These are phyloP conservation scores for Globisporangium radiosum DNA, from an alignment of 352 stramenopile genomes.

Conservation along the genomic window DNA sequence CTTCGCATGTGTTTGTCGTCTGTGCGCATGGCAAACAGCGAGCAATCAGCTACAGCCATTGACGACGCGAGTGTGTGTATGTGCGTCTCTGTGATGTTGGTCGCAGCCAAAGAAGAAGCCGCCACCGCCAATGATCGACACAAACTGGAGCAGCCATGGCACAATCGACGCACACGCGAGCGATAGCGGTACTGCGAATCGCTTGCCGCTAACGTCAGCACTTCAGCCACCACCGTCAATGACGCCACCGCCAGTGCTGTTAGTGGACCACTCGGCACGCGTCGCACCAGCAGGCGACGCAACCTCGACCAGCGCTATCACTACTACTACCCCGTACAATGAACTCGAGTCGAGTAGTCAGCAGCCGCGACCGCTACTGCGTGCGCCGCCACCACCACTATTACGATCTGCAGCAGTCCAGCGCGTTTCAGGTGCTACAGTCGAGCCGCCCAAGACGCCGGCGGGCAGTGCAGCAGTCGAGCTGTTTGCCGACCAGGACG, in stretches of 20 bases:
- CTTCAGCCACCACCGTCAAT: neutral
- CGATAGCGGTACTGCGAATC: neutral
- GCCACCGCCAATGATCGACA: conserved; percentile 9
- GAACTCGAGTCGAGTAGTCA: too few relatives aligned
- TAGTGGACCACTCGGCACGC: too few relatives aligned
- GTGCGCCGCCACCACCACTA: too few relatives aligned
- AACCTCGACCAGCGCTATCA: conserved; percentile 1
- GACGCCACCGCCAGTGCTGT: neutral
- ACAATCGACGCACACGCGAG: neutral
- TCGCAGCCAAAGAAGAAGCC: conserved; percentile 10
- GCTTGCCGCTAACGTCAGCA: neutral
- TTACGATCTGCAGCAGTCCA: neutral
- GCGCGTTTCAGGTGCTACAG: conserved; percentile 2
- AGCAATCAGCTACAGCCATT: too few relatives aligned
- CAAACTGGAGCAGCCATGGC: neutral
- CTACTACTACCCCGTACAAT: too few relatives aligned
- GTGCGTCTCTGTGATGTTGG: too few relatives aligned
- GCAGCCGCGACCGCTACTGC: too few relatives aligned
- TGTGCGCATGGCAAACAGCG: neutral
- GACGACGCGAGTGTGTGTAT: too few relatives aligned
- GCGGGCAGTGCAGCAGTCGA: conserved; percentile 29
- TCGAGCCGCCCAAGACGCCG: conserved; percentile 51
- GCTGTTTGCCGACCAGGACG: conserved; percentile 16
- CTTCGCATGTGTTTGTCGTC: neutral
- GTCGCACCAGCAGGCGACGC: too few relatives aligned